phyloP scores from a whole-genome alignment of 805 yeast genomes.

The Candida pseudofarinosa region DNA sequence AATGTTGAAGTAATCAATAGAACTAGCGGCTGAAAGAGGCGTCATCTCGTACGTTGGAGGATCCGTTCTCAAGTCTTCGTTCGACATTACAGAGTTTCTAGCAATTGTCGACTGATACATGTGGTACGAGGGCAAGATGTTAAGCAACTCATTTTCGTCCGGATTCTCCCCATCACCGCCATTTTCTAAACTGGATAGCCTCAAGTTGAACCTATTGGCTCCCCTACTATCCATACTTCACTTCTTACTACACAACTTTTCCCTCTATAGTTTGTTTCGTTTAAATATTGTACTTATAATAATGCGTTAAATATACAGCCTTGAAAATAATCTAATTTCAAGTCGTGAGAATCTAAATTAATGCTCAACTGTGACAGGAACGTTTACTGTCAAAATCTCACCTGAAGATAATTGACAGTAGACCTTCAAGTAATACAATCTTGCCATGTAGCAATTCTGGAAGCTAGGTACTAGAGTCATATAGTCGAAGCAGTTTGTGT shows the following conservation, averaged over 20 bases:
- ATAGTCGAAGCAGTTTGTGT: slow-evolving; percentile 20
- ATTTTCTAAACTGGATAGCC: slow-evolving; percentile 13
- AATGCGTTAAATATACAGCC: background rate
- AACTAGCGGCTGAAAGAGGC: slow-evolving; percentile 15
- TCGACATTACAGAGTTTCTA: slow-evolving; percentile 29
- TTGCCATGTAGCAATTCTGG: slow-evolving; percentile 33
- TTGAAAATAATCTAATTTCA: no score
- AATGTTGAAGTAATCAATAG: slow-evolving; percentile 17
- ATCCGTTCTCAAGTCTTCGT: slow-evolving; percentile 20
- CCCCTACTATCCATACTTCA: slow-evolving; percentile 12
- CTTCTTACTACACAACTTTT: background rate
- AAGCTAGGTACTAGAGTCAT: slow-evolving; percentile 37
- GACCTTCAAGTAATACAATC: slow-evolving; percentile 34
- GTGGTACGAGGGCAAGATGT: slow-evolving; percentile 37
- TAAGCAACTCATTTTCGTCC: slow-evolving; percentile 23
- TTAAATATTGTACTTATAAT: no score
- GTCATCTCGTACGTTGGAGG: slow-evolving; percentile 35
- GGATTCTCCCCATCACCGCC: background rate
- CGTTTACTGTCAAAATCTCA: slow-evolving; percentile 26
- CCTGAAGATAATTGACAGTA: slow-evolving; percentile 27
- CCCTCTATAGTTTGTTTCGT: background rate
- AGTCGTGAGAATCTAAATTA: background rate
- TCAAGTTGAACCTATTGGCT: slow-evolving; percentile 16
- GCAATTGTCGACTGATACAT: slow-evolving; percentile 39
- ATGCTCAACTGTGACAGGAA: slow-evolving; percentile 32